Base-by-base conservation (phyloP, 371 early-diverging fungal genomes). In the Actinomortierella wolfii region DNA sequence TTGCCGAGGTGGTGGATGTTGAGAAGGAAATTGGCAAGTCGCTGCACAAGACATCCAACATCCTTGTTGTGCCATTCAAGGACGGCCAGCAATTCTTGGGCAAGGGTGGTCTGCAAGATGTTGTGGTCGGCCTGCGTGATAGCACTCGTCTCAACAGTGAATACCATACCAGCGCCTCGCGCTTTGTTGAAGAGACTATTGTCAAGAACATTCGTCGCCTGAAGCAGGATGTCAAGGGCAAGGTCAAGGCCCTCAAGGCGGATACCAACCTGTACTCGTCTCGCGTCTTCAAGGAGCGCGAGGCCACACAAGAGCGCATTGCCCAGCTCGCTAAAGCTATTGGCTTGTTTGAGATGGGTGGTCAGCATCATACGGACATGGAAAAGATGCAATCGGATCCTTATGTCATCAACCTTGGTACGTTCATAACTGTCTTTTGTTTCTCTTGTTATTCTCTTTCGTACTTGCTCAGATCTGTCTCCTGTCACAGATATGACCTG, bases 41-140 rank as follows among this genome's bases (percentile, higher is more conserved):
- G n/a, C 57, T 61, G 61, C 50, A 60, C 61, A 70, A 70, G 54
- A 51, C 65, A 25, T 64, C 70, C 18, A 51, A 57, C 24, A 51
- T 61, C 14, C 45, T 70, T 26, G 29, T 53, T 9, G 64, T 70
- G n/a, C 70, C 70, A 15, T 70, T 70, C 51, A 70, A 64, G 61
- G 70, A 70, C 23, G 70, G 70, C 23, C 70, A 70, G 51, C 70
- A 70, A 51, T 70, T 70, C 57, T 28, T 70, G 57, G 65, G 58
- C 21, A 57, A 54, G 39, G 70, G 70, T 3, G 70, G 70, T 9
- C 57, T 70, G 17, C 70, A 70, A 57, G 70, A 70, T 28, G 70
- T 70, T 41, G 64, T 61, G 26, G 23, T 53, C 2, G 70, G 70
- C 1, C 29, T 70, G 41, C 60, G 58, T 18, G 70, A 70, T 13